Conservation (phyloP, 2,329 filamentous ascomycete species). For the Sphaerulina musiva region DNA sequence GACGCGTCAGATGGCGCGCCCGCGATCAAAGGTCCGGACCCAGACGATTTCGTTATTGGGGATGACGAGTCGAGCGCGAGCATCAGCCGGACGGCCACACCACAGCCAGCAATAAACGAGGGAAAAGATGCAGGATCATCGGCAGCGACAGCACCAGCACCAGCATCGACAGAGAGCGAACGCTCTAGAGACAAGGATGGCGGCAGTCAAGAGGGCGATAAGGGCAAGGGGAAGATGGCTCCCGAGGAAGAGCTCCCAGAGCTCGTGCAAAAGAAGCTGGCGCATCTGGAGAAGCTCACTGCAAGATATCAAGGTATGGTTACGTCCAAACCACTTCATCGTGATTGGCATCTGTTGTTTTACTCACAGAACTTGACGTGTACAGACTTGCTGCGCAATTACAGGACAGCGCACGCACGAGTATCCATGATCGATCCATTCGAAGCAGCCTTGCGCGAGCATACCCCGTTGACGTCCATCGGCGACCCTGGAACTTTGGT, state of each 20-base stretch:
- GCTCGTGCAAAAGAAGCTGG: conserved; percentile 68
- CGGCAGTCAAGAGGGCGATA: conserved; percentile 22
- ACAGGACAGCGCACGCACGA: conserved; percentile 81
- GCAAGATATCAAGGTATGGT: conserved; percentile 70
- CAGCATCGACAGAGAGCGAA: conserved; percentile 23
- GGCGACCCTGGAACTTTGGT: conserved; percentile 74
- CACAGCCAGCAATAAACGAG: conserved; percentile 39
- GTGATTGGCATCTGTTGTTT: conserved; percentile 27
- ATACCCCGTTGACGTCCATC: conserved; percentile 86
- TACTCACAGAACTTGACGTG: conserved; percentile 25
- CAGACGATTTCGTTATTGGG: conserved; percentile 80
- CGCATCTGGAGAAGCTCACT: conserved; percentile 86
- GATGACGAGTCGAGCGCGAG: conserved; percentile 64
- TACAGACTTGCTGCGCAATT: conserved; percentile 82
- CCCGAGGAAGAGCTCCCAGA: conserved; percentile 55
- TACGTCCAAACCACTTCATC: conserved; percentile 16
- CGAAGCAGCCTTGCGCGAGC: conserved; percentile 81
- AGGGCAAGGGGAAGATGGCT: conserved; percentile 27
- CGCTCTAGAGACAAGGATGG: conserved; percentile 28
- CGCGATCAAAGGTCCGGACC: conserved; percentile 58
- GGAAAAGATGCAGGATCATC: conserved; percentile 13
- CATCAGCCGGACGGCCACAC: conserved; percentile 56
- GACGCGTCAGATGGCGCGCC: conserved; percentile 16
- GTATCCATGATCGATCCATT: conserved; percentile 87
- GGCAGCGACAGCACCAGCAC: too few relatives aligned